Evolutionary conservation across 805 yeast genomes (phyloP).

Genomic region (Metschnikowia arizonensis): DNA sequence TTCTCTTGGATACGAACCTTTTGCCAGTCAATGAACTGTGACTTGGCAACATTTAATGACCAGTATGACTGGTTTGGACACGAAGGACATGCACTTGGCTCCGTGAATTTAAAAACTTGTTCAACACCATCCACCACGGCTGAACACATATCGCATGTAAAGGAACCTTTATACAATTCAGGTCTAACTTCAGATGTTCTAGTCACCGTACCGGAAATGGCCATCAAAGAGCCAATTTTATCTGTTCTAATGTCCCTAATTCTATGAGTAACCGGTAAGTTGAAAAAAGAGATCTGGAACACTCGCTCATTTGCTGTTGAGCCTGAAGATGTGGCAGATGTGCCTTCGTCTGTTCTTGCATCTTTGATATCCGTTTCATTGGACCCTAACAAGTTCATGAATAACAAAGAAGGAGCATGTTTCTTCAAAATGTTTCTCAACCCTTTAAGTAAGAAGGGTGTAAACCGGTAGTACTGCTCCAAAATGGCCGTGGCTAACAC

Average conservation of each 20-base stretch:
- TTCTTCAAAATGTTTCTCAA: constrained; percentile 67
- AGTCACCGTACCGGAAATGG: constrained; percentile 92
- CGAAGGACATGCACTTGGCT: constrained; percentile 87
- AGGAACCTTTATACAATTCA: constrained; percentile 80
- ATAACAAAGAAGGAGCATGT: constrained; percentile 65
- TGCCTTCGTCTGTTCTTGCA: constrained; percentile 27
- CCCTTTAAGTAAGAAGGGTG: constrained; percentile 78
- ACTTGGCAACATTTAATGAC: constrained; percentile 78
- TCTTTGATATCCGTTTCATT: constrained; percentile 30
- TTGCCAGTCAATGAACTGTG: constrained; percentile 95
- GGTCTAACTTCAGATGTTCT: constrained; percentile 96
- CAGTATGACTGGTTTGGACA: constrained; percentile 85
- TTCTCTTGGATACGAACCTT: constrained; percentile 92
- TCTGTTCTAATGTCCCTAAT: constrained; percentile 89
- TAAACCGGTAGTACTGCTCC: constrained; percentile 88
- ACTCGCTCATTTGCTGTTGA: constrained; percentile 58
- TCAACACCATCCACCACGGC: constrained; percentile 85
- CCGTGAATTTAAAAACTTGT: constrained; percentile 89
- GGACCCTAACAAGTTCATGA: constrained; percentile 41
- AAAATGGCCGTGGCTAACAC: constrained; percentile 83
- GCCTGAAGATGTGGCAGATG: constrained; percentile 39
- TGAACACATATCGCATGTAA: constrained; percentile 84
- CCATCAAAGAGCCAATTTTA: constrained; percentile 76
- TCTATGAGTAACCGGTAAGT: constrained; percentile 74
- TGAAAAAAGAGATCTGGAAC: constrained; percentile 87